Base-by-base conservation (phyloP, 2,329 filamentous ascomycete genomes). In the Dactylellina cionopaga region DNA sequence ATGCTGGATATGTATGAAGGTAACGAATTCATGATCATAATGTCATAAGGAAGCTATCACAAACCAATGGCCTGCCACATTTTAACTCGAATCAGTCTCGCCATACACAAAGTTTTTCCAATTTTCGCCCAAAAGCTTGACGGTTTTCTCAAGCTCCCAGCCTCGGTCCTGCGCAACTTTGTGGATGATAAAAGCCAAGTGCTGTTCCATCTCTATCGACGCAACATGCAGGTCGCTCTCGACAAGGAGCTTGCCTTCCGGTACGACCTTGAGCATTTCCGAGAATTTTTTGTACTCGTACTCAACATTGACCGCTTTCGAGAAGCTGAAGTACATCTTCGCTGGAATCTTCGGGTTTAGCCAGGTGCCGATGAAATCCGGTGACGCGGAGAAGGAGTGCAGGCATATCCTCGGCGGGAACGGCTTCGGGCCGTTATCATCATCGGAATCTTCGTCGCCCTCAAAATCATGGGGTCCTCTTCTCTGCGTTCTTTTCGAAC, bases 161-260 rank as follows among this genome's bases (percentile, higher is more conserved):
- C 86, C 88, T 76, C 92, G 95, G 46, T 92, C 83, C 51, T 85
- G 80, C 78, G 94, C 97, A 3, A 98, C 86, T 71, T 85, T 87
- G n/a, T 89, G 83, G 62, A 90, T 87, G 74, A 93, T 89, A 46
- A 90, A 85, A 78, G 94, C 90, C 10, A 99, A 81, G 69, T 87
- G 82, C 1, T 82, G 80, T 78, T 98, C 95, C 91, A 98, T 96
- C 54, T 85, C 82, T 0, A 88, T 83, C 0, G 95, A 95, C 0
- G 94, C 95, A 17, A 82, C 86, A 80, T 98, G 92, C 68, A 97
- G 79, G 80, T 99, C 95, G 79, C 92, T 98, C 81, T 99, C 95
- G 1, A 96, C 85, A 17, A 99, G 84, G 10, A 99, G 82, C 58
- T 88, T 85, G 76, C 94, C 86, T 75, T 92, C 90, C 0, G 95